These are phyloP conservation scores for Mycena vulgaris DNA, from an alignment of 768 basidiomycete species.

Conservation along the genomic window DNA sequence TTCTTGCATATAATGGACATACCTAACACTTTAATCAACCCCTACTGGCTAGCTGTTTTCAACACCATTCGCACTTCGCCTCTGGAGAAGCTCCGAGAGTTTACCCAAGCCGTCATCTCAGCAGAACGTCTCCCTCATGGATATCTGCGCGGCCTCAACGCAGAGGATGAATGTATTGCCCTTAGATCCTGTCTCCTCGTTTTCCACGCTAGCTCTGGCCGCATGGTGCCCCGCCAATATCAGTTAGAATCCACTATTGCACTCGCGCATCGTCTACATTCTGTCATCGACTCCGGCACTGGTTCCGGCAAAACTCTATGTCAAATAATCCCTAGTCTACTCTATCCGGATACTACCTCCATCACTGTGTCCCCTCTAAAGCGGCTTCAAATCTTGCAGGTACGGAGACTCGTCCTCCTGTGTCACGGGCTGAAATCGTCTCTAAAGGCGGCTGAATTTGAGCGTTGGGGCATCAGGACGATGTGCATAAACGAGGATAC, in stretches of 20 bases:
- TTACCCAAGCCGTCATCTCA: too few species aligned
- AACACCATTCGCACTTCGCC: too few species aligned
- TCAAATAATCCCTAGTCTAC: neutral
- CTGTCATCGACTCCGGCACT: slow-evolving; percentile 31
- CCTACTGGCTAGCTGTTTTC: too few species aligned
- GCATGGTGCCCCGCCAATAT: slow-evolving; percentile 43
- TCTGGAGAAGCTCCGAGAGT: too few species aligned
- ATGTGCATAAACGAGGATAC: slow-evolving; percentile 28
- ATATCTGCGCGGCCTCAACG: too few species aligned
- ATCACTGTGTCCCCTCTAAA: neutral
- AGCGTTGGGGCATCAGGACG: neutral
- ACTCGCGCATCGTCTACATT: slow-evolving; percentile 35
- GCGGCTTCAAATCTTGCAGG: neutral
- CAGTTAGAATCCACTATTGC: slow-evolving; percentile 42
- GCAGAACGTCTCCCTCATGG: too few species aligned
- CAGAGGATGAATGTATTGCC: too few species aligned
- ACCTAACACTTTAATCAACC: too few species aligned
- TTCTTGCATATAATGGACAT: too few species aligned
- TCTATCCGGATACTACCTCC: neutral
- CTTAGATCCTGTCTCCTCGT: too few species aligned
- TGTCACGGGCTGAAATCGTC: neutral
- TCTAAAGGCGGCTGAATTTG: slow-evolving; percentile 1
- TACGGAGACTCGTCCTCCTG: too few species aligned
- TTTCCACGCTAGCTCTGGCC: slow-evolving; percentile 9
- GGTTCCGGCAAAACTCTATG: neutral